These are phyloP conservation scores for Geopyxis carbonaria DNA, from an alignment of 495 filamentous ascomycete genomes.

Conservation along the genomic window DNA sequence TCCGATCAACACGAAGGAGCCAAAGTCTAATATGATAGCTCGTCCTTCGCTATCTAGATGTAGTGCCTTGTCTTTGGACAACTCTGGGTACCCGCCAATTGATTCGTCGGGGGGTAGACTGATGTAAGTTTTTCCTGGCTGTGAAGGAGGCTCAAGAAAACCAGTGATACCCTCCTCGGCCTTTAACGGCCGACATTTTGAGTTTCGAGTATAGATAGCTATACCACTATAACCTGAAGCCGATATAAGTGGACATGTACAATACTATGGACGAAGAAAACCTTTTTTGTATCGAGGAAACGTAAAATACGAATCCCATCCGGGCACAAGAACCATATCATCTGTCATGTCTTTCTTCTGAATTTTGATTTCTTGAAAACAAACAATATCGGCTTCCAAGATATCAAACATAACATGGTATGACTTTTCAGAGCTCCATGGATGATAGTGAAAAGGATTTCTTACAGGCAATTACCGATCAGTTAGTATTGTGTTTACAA, in stretches of 20 bases:
- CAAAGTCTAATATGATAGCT: conserved; percentile 85
- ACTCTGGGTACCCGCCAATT: conserved; percentile 79
- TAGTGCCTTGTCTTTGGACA: conserved; percentile 37
- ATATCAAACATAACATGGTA: conserved; percentile 85
- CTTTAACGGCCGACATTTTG: conserved; percentile 69
- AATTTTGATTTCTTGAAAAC: conserved; percentile 94
- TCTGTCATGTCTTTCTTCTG: conserved; percentile 84
- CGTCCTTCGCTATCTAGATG: conserved; percentile 80
- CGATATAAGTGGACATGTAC: not conserved
- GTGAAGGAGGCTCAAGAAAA: conserved; percentile 58
- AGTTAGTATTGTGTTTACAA: not conserved
- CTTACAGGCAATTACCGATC: conserved; percentile 29
- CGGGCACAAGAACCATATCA: conserved; percentile 89
- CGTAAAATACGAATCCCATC: conserved; percentile 95
- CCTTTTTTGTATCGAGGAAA: conserved; percentile 87
- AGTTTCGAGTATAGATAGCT: conserved; percentile 84
- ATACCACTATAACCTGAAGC: conserved; percentile 81
- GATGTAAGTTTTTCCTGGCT: conserved; percentile 47
- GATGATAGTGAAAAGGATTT: conserved; percentile 88
- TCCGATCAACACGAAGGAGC: conserved; percentile 83
- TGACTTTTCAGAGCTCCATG: conserved; percentile 78
- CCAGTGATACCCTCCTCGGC: conserved; percentile 91
- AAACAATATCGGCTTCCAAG: conserved; percentile 80
- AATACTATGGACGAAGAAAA: conserved; percentile 24
- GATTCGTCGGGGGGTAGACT: conserved; percentile 60